phyloP scores from a whole-genome alignment of 2,329 filamentous ascomycete species.

The Orbilia quercus region DNA sequence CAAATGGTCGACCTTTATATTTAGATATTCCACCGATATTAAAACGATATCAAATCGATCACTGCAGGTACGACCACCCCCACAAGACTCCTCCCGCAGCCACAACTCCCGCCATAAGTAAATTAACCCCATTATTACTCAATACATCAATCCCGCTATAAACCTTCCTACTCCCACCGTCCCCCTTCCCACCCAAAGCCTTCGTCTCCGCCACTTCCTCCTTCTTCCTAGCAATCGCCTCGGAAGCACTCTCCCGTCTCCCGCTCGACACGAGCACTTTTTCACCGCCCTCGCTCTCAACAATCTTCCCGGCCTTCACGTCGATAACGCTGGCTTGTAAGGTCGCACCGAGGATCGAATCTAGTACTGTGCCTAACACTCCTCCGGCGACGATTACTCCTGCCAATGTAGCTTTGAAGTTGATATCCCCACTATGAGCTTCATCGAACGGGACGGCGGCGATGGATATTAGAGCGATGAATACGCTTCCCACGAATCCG shows the following conservation, averaged over 20 bases:
- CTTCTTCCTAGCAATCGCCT: slow-evolving; percentile 61
- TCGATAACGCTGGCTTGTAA: slow-evolving; percentile 90
- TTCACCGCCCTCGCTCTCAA: slow-evolving; percentile 83
- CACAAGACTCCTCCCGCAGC: slow-evolving; percentile 71
- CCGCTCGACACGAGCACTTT: slow-evolving; percentile 65
- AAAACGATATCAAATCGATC: too few species aligned
- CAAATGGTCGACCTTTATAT: too few species aligned
- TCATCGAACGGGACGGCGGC: slow-evolving; percentile 77
- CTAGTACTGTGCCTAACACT: slow-evolving; percentile 80
- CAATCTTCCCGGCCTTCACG: slow-evolving; percentile 82
- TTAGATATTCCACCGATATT: too few species aligned
- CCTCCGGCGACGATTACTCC: slow-evolving; percentile 75
- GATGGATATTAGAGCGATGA: slow-evolving; percentile 74
- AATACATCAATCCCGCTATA: slow-evolving; percentile 78
- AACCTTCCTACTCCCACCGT: slow-evolving; percentile 70
- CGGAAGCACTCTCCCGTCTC: slow-evolving; percentile 33
- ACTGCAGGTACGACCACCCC: slow-evolving; percentile 44
- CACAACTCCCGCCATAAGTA: slow-evolving; percentile 86
- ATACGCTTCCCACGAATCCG: slow-evolving; percentile 77
- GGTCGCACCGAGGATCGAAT: slow-evolving; percentile 85
- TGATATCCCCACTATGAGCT: slow-evolving; percentile 65
- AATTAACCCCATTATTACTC: slow-evolving; percentile 96
- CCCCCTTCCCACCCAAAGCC: slow-evolving; percentile 64
- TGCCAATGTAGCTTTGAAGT: slow-evolving; percentile 66
- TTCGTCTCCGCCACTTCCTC: slow-evolving; percentile 63